Percentiles rank a stretch among this genome's conserved stretches.
Evolutionary conservation across 441 rosid species (phyloP).

Genomic region (Populus hybrid): DNA sequence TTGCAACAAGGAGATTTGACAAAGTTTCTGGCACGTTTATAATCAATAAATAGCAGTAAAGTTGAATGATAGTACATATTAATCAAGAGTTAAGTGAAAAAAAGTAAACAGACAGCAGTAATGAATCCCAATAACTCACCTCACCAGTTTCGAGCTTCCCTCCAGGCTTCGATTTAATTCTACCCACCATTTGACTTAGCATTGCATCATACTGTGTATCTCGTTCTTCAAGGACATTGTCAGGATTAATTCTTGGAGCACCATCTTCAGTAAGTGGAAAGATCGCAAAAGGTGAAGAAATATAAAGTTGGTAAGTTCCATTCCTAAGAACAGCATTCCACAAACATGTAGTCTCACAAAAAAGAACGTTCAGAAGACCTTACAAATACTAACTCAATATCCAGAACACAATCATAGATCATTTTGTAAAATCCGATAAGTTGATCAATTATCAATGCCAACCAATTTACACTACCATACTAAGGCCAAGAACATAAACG

Average conservation of each 20-base stretch:
- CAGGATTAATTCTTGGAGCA: conserved; percentile 33
- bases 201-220: conserved; percentile 73
- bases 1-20: not conserved
- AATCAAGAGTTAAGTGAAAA: not conserved
- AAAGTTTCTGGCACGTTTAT: not conserved
- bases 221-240: conserved; percentile 58
- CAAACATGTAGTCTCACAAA: not conserved
- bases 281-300: not conserved
- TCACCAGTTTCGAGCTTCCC: conserved; percentile 85
- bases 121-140: conserved; percentile 39
- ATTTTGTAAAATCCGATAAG: not conserved
- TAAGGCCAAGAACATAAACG: not conserved
- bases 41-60: not conserved
- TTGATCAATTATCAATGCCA: not conserved
- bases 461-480: not conserved
- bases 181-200: conserved; percentile 88
- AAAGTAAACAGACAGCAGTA: not conserved
- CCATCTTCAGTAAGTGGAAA: conserved; percentile 27
- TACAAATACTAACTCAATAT: not conserved
- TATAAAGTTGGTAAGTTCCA: not conserved
- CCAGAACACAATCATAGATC: not conserved
- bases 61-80: not conserved
- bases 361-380: not conserved
- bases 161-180: conserved; percentile 75
- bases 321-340: not conserved